Base-by-base conservation (phyloP, 345 rosid species). In the Microcos paniculata region DNA sequence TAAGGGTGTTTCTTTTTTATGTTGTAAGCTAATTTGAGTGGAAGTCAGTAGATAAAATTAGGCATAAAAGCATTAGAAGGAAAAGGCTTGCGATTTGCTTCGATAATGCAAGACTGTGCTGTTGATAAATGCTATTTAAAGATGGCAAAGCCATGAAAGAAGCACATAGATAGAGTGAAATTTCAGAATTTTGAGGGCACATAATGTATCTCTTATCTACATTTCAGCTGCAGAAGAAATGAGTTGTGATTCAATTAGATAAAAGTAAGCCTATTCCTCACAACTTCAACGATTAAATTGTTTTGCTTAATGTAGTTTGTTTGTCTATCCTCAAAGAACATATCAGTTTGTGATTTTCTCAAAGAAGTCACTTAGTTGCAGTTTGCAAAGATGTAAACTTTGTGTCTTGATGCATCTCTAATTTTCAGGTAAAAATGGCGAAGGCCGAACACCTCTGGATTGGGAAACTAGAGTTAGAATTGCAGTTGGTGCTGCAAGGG, bases 401-500 rank as follows among this genome's bases (percentile, higher is more conserved):
- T 40, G 30, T n/a, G 30, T 46, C 48, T 46, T 30, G 33, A 71
- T 33, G 5, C 64, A 28, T 52, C 23, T 46, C 30, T 56, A 21
- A 55, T 77, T 16, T 81, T 71, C 90, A 92, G 99, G 93, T 62
- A 87, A 82, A 76, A 84, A 87, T 81, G 82, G 88, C 21, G 84
- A 85, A 62, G 84, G 84, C 38, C 79, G 87, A 62, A 79, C 79
- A 40, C 79, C 94, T 28, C 79, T 92, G 64, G 93, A 92, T 66
- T 96, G 99, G 99, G 90, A 91, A 33, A 84, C 94, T 26, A 86
- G 99, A 78, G 75, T 90, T 72, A 86, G 77, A 18, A 89, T 96
- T 65, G 96, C 90, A 8, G 74, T 89, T 26, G 97, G 97, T 35
- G 82, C 97, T 59, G 97, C 94, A 67, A 86, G 89, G 84, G 99